Conservation (phyloP, 1,284 basidiomycete genomes). For the Pseudozyma sp. region DNA sequence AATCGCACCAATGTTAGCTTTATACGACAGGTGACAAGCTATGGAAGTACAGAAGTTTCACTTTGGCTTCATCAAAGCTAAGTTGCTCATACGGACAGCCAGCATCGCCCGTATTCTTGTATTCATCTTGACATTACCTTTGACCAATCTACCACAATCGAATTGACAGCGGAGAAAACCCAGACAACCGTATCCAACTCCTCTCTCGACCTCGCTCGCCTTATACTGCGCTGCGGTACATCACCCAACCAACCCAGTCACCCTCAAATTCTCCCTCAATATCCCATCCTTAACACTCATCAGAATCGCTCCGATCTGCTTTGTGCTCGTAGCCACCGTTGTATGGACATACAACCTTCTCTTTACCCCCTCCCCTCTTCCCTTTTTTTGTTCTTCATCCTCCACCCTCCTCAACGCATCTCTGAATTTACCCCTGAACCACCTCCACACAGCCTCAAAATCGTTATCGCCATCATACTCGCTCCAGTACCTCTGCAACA, state of each 20-base stretch:
- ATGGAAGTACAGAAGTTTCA: too few relatives aligned
- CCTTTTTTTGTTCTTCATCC: slow-evolving; percentile 1
- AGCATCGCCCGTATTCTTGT: too few relatives aligned
- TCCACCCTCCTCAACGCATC: slow-evolving; percentile 20
- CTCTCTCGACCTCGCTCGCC: too few relatives aligned
- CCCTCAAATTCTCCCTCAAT: slow-evolving; percentile 38
- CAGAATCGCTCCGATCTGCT: slow-evolving; percentile 52
- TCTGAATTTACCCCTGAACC: slow-evolving; percentile 46
- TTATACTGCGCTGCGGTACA: too few relatives aligned
- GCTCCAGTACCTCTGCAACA: slow-evolving; percentile 24
- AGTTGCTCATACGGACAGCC: too few relatives aligned
- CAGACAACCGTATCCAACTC: too few relatives aligned
- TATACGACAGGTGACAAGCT: too few relatives aligned
- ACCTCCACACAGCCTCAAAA: slow-evolving; percentile 54
- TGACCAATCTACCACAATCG: too few relatives aligned
- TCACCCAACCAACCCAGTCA: slow-evolving; percentile 35
- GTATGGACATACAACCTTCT: slow-evolving; percentile 57
- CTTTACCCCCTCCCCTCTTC: neutral
- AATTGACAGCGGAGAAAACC: too few relatives aligned
- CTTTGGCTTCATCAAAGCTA: too few relatives aligned
- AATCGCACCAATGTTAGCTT: too few relatives aligned
- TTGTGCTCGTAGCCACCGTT: slow-evolving; percentile 54
- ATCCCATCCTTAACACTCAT: slow-evolving; percentile 55
- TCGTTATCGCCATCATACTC: slow-evolving; percentile 50
- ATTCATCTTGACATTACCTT: too few relatives aligned